Percentiles rank a stretch among this genome's conserved stretches.
Conservation (phyloP, 2,329 filamentous ascomycete genomes). For the Aureobasidium sp. region DNA sequence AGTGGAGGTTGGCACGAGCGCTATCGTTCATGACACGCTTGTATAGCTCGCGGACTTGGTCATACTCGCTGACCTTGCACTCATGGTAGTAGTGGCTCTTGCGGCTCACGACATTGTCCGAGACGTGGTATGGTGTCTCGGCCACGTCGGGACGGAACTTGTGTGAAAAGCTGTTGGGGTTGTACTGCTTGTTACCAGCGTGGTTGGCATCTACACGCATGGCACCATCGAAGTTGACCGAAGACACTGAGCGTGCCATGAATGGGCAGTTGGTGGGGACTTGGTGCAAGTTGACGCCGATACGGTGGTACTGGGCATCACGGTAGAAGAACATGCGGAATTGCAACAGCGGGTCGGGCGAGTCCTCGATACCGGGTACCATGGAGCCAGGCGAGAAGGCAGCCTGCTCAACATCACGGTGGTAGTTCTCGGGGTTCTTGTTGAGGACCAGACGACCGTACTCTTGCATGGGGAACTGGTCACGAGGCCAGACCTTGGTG, state of each 20-base stretch:
- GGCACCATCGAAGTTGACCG: conserved; percentile 43
- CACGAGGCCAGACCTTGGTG: conserved; percentile 45
- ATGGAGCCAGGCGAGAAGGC: conserved; percentile 45
- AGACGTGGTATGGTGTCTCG: conserved; percentile 42
- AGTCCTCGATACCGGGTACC: conserved; percentile 44
- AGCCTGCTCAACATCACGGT: conserved; percentile 43
- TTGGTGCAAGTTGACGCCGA: conserved; percentile 46
- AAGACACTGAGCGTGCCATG: conserved; percentile 39
- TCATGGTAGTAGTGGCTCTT: conserved; percentile 50
- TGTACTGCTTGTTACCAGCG: conserved; percentile 42
- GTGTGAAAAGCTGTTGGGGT: conserved; percentile 43
- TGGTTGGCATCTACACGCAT: conserved; percentile 42
- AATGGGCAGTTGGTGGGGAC: conserved; percentile 42
- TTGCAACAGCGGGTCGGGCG: conserved; percentile 40
- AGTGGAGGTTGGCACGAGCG: conserved; percentile 37
- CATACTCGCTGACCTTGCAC: conserved; percentile 44
- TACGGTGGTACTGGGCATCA: conserved; percentile 44
- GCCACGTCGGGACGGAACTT: conserved; percentile 45
- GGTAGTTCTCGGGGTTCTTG: conserved; percentile 47
- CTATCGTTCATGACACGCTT: conserved; percentile 39
- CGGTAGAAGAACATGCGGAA: conserved; percentile 26
- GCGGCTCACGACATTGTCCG: conserved; percentile 41
- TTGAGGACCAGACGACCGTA: conserved; percentile 44
- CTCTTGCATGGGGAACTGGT: conserved; percentile 40
- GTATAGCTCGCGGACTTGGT: conserved; percentile 44